These are phyloP conservation scores for Leccinum fibrillosum DNA, from an alignment of 768 basidiomycete species.

Conservation along the genomic window DNA sequence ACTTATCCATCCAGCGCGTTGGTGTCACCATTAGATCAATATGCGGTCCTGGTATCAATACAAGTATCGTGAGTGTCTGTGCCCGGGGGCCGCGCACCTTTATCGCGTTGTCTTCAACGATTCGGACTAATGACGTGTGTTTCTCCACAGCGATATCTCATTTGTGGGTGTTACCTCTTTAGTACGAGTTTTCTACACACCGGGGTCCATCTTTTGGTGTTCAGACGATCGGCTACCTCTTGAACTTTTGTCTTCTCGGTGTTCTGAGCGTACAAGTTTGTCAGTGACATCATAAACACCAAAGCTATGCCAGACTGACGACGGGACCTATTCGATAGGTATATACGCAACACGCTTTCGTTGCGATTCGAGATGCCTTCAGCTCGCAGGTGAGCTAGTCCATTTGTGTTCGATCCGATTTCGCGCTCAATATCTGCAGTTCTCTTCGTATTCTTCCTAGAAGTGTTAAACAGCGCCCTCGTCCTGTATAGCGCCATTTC, in stretches of 20 bases:
- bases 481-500: constrained; percentile 4
- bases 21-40: not conserved
- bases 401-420: not conserved
- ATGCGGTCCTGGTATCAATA: constrained; percentile 1
- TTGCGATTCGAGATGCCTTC: constrained; percentile 3
- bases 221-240: constrained; percentile 6
- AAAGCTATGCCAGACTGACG: not conserved
- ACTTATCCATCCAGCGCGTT: not conserved
- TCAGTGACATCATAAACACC: not conserved
- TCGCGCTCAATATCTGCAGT: not conserved
- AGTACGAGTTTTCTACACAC: not conserved
- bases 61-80: constrained; percentile 7
- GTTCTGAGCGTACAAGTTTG: constrained; percentile 6
- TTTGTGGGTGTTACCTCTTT: constrained; percentile 1
- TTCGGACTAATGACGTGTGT: not conserved
- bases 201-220: not conserved
- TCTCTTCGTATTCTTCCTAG: constrained; percentile 4
- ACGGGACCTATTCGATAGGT: not conserved
- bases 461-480: constrained; percentile 6
- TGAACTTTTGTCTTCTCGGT: constrained; percentile 9
- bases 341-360: constrained; percentile 6
- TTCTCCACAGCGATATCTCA: not conserved
- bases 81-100: not conserved
- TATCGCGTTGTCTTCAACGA: too few relatives aligned
- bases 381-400: constrained; percentile 1